These are phyloP conservation scores for Rhizoclosmatium sp. DNA, from an alignment of 192 early-diverging fungal genomes.

Conservation along the genomic window DNA sequence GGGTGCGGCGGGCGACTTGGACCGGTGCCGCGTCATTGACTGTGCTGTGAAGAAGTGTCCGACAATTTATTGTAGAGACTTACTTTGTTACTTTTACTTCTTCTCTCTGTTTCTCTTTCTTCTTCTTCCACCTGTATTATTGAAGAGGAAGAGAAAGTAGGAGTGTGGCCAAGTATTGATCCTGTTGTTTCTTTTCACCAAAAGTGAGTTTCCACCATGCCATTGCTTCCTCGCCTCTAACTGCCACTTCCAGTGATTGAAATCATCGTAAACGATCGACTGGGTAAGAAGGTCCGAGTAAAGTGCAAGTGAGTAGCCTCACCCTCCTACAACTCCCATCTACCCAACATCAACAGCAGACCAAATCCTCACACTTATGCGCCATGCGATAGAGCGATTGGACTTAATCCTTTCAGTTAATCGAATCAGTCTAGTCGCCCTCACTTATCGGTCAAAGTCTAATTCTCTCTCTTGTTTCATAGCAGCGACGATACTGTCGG, in stretches of 20 bases:
- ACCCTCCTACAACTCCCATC: neutral
- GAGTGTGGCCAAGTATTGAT: too few species aligned
- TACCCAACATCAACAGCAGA: neutral
- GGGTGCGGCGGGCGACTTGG: neutral
- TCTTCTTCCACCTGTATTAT: too few species aligned
- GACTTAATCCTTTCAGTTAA: too few species aligned
- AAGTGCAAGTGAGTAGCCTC: conserved; percentile 76
- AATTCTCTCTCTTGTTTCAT: conserved; percentile 1
- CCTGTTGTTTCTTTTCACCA: neutral
- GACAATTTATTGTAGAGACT: too few species aligned
- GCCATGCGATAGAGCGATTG: too few species aligned
- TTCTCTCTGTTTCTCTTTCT: neutral
- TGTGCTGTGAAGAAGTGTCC: too few species aligned
- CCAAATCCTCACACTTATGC: too few species aligned
- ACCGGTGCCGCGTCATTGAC: too few species aligned
- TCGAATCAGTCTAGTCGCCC: too few species aligned
- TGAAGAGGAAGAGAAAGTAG: too few species aligned
- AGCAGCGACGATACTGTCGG: conserved; percentile 83
- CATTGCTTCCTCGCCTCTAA: neutral
- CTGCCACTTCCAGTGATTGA: conserved; percentile 45
- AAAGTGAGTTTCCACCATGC: neutral
- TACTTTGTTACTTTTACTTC: neutral
- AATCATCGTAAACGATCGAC: conserved; percentile 83
- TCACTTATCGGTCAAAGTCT: too few species aligned
- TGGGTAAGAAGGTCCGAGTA: conserved; percentile 90